These are phyloP conservation scores for Rugonectria rugulosa DNA, from an alignment of 2,329 filamentous ascomycete species.

Conservation along the genomic window DNA sequence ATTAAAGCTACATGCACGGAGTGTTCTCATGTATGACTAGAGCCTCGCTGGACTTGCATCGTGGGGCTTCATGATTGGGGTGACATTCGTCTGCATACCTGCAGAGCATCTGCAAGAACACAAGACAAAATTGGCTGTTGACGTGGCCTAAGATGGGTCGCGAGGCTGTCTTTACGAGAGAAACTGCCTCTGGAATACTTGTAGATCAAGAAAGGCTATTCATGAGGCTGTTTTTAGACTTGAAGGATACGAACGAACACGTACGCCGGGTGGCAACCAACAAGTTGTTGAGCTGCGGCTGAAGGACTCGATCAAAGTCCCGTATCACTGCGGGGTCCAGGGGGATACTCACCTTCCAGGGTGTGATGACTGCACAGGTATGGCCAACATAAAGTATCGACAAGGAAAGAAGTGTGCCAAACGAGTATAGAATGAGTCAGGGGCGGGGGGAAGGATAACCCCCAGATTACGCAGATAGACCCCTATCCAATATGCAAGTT, in stretches of 20 bases:
- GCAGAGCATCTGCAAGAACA: constrained; percentile 5
- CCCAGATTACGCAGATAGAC: constrained; percentile 13
- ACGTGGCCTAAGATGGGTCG: constrained; percentile 3
- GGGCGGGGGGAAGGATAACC: constrained; percentile 13
- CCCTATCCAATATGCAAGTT: constrained; percentile 12
- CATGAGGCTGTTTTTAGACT: constrained; percentile 2
- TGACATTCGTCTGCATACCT: constrained; percentile 17
- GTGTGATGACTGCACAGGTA: constrained; percentile 18
- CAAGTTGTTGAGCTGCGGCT: constrained; percentile 11
- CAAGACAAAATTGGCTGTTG: constrained; percentile 3
- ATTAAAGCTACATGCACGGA: neutral
- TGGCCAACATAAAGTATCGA: constrained; percentile 15
- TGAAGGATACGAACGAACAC: constrained; percentile 25
- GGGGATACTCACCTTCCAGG: constrained; percentile 18
- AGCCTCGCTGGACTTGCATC: constrained; percentile 12
- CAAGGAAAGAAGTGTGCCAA: constrained; percentile 21
- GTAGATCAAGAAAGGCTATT: neutral
- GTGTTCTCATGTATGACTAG: constrained; percentile 4
- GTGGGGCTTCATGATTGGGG: constrained; percentile 14
- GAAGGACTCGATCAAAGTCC: constrained; percentile 20
- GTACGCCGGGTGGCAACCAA: constrained; percentile 21
- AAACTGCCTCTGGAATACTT: neutral
- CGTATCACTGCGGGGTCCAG: constrained; percentile 18
- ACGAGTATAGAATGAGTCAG: constrained; percentile 8
- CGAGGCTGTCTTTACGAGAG: neutral